Evolutionary conservation across 345 rosid species (phyloP).

Genomic region (Citrus cavaleriei): DNA sequence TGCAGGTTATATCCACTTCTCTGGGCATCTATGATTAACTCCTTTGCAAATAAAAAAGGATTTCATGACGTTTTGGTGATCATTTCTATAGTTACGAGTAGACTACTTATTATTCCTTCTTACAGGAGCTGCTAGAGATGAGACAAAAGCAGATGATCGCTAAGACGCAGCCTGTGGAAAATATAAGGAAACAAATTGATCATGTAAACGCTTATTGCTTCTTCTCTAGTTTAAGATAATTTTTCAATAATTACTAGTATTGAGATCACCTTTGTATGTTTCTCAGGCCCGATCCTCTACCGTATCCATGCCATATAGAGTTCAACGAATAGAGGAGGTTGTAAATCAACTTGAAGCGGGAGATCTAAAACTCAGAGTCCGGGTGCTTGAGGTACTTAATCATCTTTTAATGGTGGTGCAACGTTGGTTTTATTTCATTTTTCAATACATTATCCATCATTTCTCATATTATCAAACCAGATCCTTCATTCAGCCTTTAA

Average conservation of each 20-base stretch:
- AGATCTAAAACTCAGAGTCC: constrained; percentile 78
- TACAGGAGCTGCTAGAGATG: constrained; percentile 77
- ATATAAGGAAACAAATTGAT: constrained; percentile 83
- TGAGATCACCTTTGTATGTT: neutral
- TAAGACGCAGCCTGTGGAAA: constrained; percentile 65
- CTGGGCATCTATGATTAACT: neutral
- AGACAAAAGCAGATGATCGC: constrained; percentile 37
- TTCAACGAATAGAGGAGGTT: constrained; percentile 79
- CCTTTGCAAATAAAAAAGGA: neutral
- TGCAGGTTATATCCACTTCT: constrained; percentile 48
- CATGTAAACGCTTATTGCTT: constrained; percentile 45
- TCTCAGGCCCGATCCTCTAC: constrained; percentile 75
- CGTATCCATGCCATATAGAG: constrained; percentile 79
- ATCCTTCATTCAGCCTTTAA: neutral
- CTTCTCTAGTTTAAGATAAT: neutral
- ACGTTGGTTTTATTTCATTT: neutral
- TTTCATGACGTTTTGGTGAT: neutral
- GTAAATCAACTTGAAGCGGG: constrained; percentile 85
- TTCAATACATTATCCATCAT: neutral
- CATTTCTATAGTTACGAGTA: neutral
- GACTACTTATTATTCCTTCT: constrained; percentile 1
- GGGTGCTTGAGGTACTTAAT: constrained; percentile 80
- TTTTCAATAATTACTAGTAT: neutral
- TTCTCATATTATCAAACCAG: neutral
- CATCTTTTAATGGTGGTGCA: neutral